These are phyloP conservation scores for Alternaria longipes DNA, from an alignment of 2,329 filamentous ascomycete genomes.

Conservation along the genomic window DNA sequence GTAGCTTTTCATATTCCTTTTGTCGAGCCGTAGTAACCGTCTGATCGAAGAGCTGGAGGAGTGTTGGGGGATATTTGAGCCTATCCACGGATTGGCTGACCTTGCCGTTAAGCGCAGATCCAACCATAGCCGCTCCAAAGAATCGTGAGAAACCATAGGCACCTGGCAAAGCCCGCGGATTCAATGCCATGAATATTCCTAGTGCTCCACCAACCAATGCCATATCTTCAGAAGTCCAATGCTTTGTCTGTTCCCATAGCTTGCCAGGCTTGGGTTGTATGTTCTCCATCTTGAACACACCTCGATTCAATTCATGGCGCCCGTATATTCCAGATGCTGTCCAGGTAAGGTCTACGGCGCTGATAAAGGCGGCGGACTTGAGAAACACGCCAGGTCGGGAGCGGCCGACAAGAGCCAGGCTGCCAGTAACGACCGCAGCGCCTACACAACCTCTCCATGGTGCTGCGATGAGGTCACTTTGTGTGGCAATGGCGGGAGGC, in stretches of 20 bases:
- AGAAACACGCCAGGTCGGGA: slow-evolving; percentile 32
- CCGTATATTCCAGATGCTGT: slow-evolving; percentile 21
- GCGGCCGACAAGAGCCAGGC: slow-evolving; percentile 23
- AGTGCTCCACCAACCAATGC: slow-evolving; percentile 25
- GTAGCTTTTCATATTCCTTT: slow-evolving; percentile 16
- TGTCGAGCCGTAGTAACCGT: not conserved
- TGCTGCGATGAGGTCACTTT: slow-evolving; percentile 15
- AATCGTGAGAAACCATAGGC: slow-evolving; percentile 27
- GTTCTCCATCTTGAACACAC: slow-evolving; percentile 28
- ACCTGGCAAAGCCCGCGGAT: slow-evolving; percentile 28
- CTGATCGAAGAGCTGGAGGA: slow-evolving; percentile 7
- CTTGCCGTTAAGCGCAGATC: slow-evolving; percentile 23
- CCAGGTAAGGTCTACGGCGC: slow-evolving; percentile 17
- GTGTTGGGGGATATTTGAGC: not conserved
- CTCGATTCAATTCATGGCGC: slow-evolving; percentile 28
- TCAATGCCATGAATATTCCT: slow-evolving; percentile 24
- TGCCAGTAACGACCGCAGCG: slow-evolving; percentile 21
- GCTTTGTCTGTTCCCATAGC: slow-evolving; percentile 33
- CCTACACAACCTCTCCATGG: slow-evolving; percentile 16
- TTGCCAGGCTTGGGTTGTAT: slow-evolving; percentile 28
- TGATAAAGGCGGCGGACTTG: slow-evolving; percentile 20
- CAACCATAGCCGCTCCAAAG: slow-evolving; percentile 27
- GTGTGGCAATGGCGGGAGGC: slow-evolving; percentile 14
- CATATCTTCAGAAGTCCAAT: slow-evolving; percentile 27
- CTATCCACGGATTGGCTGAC: not conserved